Base-by-base conservation (phyloP, 2,329 filamentous ascomycete genomes). In the Scedosporium boydii region DNA sequence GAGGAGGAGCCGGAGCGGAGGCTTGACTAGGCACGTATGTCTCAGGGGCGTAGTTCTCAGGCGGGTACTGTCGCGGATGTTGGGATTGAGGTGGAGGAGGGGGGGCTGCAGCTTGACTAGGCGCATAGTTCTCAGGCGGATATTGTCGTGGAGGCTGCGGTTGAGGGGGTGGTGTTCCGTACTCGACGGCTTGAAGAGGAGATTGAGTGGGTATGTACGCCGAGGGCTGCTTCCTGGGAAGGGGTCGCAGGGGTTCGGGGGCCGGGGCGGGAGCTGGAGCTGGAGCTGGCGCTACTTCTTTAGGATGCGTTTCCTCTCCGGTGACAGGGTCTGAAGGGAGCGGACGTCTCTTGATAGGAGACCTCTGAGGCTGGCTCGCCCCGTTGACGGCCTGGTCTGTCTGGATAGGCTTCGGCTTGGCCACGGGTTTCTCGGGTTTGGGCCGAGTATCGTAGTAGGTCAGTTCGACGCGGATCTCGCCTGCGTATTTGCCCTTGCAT, bases 381-480 rank as follows among this genome's bases (percentile, higher is more conserved):
- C 60, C 53, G 14, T 60, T 42, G 62, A 70, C 68, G 64, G 74
- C 77, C 63, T 71, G 69, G 58, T 75, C 75, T 5, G 76, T 66
- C 23, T 72, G 65, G 58, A 73, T 68, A 51, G 74, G 71, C 68
- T 76, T 84, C 63, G 82, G 76, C 70, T 84, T 87, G 64, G 84
- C 81, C 6, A 76, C 76, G 1, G 81, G 77, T 75, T 89, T 92
- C 64, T 96, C 91, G 12, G 83, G 82, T 75, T 95, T 95, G 21
- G 91, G 89, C 27, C 93, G 84, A 62, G 83, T 87, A 73, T 99
- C 95, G 78, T 98, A 99, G 77, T 89, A 99, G 51, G 95, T 99
- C 75, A 97, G 87, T 76, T 99, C 95, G 66, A 99, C 88, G 67
- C 93, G 85, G 66, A 99, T 87, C 74, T 98, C 93, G 62, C 95